Evolutionary conservation across 1,139 yeast species (phyloP), one percentile per base, ranked within the genome.

Genomic region (Candida sp.): DNA sequence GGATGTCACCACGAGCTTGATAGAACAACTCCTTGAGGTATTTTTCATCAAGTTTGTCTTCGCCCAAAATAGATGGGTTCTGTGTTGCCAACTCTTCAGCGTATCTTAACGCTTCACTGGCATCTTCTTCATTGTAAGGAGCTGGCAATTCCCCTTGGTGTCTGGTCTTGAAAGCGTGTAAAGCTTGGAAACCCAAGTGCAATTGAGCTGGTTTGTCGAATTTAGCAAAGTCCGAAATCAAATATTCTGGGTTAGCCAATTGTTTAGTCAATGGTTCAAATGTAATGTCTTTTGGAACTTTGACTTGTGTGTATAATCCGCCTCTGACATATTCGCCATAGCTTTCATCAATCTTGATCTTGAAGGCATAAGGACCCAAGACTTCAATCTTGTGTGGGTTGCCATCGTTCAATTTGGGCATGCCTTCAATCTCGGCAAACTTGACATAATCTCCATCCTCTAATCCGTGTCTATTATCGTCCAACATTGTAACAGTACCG

Each of bases 401-500:
- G 6, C 91, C 96, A 53, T 85, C 86, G 65, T 89, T 90, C 55
- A 94, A 75, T 57, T 73, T 73, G 3, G 73, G 77, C 72, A 82
- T 77, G 26, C 98, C 98, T 60, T 86, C 83, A 34, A 93, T 86
- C 69, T 93, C 98, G n/a, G 90, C 68, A 63, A 93, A 93, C 66
- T 87, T 89, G 49, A 94, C 97, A 65, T 75, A 90, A 63, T 90
- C 90, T 22, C 98, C 98, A 68, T 91, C 97, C 73, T 92, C 91
- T 52, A 94, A 77, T 9, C 97, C 97, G 66, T 94, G 99, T 69
- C 98, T 86, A 55, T 84, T 86, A 59, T 92, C 98, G 65, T 90
- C 97, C 62, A 93, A 80, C 79, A 90, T 90, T 27, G 98, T 89
- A 33, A 94, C 97, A 4, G 93, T 87, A 49, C 99, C 99, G 63